Conservation (phyloP, 257 asterid genomes). For the Fraxinus pennsylvanica region DNA sequence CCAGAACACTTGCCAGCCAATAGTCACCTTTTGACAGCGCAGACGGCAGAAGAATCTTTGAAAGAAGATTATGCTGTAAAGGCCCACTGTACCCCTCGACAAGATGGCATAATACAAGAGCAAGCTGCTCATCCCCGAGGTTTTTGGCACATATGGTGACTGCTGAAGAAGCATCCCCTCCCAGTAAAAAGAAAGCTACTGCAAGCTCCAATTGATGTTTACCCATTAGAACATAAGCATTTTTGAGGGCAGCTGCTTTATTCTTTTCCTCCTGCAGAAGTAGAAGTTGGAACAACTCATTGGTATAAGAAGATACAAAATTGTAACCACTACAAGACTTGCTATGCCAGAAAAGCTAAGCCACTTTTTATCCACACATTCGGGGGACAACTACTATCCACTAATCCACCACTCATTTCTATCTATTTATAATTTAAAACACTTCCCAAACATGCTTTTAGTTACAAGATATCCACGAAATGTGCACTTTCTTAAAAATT, state of each 20-base stretch:
- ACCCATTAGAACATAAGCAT: conserved; percentile 94
- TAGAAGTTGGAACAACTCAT: conserved; percentile 19
- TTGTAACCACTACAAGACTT: conserved; percentile 23
- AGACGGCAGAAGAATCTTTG: conserved; percentile 81
- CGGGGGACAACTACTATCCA: too few relatives aligned
- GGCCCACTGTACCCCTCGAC: conserved; percentile 81
- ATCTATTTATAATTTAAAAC: too few relatives aligned
- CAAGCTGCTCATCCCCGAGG: conserved; percentile 97
- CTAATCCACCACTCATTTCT: too few relatives aligned
- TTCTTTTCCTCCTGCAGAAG: conserved; percentile 76
- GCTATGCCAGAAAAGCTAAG: conserved; percentile 9
- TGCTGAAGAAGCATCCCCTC: conserved; percentile 95
- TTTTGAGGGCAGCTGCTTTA: conserved; percentile 93
- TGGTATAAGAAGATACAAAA: conserved; percentile 14
- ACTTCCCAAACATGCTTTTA: background rate
- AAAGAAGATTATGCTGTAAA: conserved; percentile 62
- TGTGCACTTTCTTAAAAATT: conserved; percentile 4
- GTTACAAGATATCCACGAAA: conserved; percentile 5
- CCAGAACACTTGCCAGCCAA: conserved; percentile 87
- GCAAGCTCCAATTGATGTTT: conserved; percentile 98
- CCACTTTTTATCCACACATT: too few relatives aligned
- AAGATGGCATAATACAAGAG: conserved; percentile 92
- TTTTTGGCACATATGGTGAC: conserved; percentile 87
- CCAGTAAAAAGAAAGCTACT: conserved; percentile 92
- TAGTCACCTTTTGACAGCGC: conserved; percentile 70